phyloP scores from a whole-genome alignment of 1,284 basidiomycete genomes.

The Tremellales sp. region DNA sequence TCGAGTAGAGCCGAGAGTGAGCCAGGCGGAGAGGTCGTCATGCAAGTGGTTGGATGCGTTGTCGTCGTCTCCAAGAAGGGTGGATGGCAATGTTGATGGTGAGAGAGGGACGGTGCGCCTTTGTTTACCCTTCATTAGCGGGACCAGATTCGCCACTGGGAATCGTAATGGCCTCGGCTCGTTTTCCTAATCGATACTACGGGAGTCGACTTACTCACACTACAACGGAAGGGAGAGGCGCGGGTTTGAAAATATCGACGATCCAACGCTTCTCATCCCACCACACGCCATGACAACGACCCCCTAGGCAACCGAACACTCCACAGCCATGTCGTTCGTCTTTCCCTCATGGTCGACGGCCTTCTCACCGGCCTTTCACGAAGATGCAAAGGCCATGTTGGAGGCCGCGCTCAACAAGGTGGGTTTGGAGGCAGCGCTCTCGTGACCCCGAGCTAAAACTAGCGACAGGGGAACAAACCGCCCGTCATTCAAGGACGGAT shows the following conservation, averaged over 20 bases:
- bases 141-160: no score
- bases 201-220: no score
- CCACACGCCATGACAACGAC: not conserved
- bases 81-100: no score
- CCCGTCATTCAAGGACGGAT: constrained; percentile 97
- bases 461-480: constrained; percentile 73
- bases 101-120: no score
- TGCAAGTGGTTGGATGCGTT: no score
- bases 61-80: no score
- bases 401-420: constrained; percentile 89
- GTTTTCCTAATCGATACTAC: no score
- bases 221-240: no score
- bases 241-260: not conserved
- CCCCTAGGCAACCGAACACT: not conserved
- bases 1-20: no score
- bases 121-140: no score
- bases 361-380: constrained; percentile 92
- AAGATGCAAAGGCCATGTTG: constrained; percentile 89
- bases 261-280: not conserved
- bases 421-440: constrained; percentile 6
- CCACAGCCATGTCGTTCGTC: constrained; percentile 77
- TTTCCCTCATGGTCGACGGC: constrained; percentile 85
- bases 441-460: not conserved
- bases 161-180: no score
- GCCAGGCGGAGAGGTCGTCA: no score